Percentiles rank a stretch among this genome's conserved stretches.
Evolutionary conservation across 148 eudicot genomes (phyloP).

Genomic region (Tetragonia tetragonoides): DNA sequence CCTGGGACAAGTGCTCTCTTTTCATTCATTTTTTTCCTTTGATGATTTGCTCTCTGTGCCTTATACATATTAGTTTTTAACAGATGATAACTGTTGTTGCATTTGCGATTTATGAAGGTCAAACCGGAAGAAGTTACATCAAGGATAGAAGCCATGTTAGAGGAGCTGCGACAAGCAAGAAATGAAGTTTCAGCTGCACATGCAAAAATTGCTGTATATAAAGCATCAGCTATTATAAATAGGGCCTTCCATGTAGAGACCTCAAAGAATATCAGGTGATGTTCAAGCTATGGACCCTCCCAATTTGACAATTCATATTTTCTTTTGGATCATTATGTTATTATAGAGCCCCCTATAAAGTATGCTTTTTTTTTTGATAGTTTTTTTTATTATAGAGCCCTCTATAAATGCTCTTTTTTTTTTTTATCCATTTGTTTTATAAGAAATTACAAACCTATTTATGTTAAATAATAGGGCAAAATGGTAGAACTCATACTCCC

Average conservation of each 20-base stretch:
- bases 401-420: too few relatives aligned
- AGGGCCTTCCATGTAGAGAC: slow-evolving; percentile 64
- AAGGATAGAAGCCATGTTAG: slow-evolving; percentile 66
- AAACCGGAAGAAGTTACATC: slow-evolving; percentile 88
- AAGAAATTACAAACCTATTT: too few relatives aligned
- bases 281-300: background rate
- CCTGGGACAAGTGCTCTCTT: background rate
- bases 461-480: too few relatives aligned
- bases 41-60: background rate
- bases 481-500: too few relatives aligned
- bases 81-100: background rate
- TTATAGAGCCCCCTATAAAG: too few relatives aligned
- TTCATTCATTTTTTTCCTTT: background rate
- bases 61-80: background rate
- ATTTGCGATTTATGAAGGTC: slow-evolving; percentile 42
- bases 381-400: too few relatives aligned
- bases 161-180: slow-evolving; percentile 71
- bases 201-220: slow-evolving; percentile 76
- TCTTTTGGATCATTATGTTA: background rate
- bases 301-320: background rate
- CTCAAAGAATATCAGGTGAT: slow-evolving; percentile 56
- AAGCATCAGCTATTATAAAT: slow-evolving; percentile 60
- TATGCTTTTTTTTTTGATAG: too few relatives aligned
- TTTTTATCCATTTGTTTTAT: too few relatives aligned
- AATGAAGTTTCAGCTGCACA: slow-evolving; percentile 82